Evolutionary conservation across 352 stramenopile genomes (phyloP).

Genomic region (Pythium biforme): DNA sequence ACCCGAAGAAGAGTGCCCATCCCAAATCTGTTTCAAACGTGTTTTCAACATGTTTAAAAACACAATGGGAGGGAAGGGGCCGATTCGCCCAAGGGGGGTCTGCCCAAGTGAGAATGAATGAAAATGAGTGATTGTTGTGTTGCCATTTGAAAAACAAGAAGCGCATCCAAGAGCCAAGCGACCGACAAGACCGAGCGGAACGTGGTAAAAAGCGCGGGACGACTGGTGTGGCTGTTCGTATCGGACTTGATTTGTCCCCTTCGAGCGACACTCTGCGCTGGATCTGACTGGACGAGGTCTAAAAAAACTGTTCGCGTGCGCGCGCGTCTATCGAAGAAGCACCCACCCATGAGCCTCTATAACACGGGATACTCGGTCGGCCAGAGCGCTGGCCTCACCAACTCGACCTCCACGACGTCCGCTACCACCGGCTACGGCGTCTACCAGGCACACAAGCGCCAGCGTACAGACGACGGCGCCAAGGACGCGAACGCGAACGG

Average conservation of each 20-base stretch:
- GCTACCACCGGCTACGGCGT: constrained; percentile 20
- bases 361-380: constrained; percentile 27
- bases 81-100: neutral
- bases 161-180: constrained; percentile 23
- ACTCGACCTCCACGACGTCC: constrained; percentile 17
- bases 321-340: constrained; percentile 4
- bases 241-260: neutral
- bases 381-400: constrained; percentile 21
- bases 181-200: neutral
- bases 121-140: constrained; percentile 46
- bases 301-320: neutral
- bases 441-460: constrained; percentile 51
- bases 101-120: constrained; percentile 35
- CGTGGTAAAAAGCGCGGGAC: constrained; percentile 10
- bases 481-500: constrained; percentile 13
- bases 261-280: neutral
- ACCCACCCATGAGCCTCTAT: constrained; percentile 24
- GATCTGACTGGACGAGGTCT: neutral
- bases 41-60: constrained; percentile 24
- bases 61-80: constrained; percentile 5
- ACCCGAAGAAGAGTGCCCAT: constrained; percentile 24
- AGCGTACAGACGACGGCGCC: constrained; percentile 46
- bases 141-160: constrained; percentile 41
- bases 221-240: neutral
- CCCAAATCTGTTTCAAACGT: constrained; percentile 21